Conservation (phyloP, 1,284 basidiomycete species). For the Pulchroboletus neoregius region DNA sequence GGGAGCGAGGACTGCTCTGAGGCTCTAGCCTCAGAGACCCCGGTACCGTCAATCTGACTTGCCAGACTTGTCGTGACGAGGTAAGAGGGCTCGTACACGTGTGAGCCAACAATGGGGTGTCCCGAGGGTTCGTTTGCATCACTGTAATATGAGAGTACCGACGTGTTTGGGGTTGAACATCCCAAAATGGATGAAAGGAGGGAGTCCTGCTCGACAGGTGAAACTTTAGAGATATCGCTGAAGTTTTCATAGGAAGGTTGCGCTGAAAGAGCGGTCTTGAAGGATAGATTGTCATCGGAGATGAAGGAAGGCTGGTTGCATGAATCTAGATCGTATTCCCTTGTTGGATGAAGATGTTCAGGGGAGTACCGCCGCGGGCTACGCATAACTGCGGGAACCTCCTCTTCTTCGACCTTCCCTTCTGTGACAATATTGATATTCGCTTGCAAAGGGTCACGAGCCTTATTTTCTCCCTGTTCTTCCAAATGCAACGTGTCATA, state of each 20-base stretch:
- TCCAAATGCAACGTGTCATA: conserved; percentile 15
- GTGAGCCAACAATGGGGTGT: not conserved
- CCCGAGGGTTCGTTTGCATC: conserved; percentile 15
- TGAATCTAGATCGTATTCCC: conserved; percentile 10
- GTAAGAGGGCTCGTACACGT: not conserved
- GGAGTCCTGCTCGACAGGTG: conserved; percentile 16
- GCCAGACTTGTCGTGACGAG: not conserved
- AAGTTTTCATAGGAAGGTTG: conserved; percentile 25
- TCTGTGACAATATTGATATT: not conserved
- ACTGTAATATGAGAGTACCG: conserved; percentile 21
- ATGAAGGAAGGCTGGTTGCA: conserved; percentile 17
- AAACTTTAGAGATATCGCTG: conserved; percentile 19
- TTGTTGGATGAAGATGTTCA: conserved; percentile 12
- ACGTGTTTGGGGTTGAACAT: conserved; percentile 26
- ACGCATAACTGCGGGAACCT: conserved; percentile 1
- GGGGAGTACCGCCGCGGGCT: not conserved
- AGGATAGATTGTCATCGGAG: conserved; percentile 25
- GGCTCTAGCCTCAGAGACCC: not conserved
- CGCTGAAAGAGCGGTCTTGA: conserved; percentile 27
- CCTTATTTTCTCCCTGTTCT: conserved; percentile 5
- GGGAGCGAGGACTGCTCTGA: not conserved
- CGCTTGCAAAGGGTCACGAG: conserved; percentile 5
- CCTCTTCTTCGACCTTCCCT: conserved; percentile 4
- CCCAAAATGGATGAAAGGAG: conserved; percentile 15
- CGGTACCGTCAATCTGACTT: not conserved